Conservation (phyloP, 306 rosid genomes). For the Luffa acutangula region DNA sequence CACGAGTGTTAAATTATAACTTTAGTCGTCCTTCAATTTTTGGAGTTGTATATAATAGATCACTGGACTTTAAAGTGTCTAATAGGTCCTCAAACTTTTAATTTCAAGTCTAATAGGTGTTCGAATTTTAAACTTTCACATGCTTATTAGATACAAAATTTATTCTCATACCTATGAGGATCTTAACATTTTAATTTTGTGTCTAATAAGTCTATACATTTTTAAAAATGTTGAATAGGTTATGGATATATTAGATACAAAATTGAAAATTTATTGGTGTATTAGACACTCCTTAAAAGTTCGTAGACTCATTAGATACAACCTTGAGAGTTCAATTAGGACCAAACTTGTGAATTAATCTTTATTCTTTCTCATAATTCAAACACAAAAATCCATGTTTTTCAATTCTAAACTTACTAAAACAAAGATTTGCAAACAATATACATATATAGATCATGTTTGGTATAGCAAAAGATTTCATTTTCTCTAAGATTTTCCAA, state of each 20-base stretch:
- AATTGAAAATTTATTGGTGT: no score
- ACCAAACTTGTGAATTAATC: background rate
- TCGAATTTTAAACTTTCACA: no score
- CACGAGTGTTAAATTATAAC: background rate
- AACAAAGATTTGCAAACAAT: background rate
- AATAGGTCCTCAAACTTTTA: no score
- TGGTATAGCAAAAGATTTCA: background rate
- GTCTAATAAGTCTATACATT: background rate
- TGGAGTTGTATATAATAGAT: no score
- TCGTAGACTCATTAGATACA: background rate
- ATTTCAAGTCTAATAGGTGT: no score
- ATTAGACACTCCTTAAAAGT: no score
- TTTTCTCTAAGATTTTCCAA: background rate
- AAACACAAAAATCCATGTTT: background rate
- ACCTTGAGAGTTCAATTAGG: background rate
- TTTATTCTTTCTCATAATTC: background rate
- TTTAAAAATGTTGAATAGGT: fast-evolving
- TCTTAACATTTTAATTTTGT: no score
- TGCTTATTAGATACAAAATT: background rate
- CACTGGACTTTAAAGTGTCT: no score
- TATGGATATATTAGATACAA: background rate
- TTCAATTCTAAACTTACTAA: background rate
- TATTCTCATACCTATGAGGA: background rate
- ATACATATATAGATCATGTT: background rate
- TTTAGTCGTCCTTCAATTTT: no score